Evolutionary conservation across 2,329 filamentous ascomycete species (phyloP).

Genomic region (Aspergillus alliaceus): DNA sequence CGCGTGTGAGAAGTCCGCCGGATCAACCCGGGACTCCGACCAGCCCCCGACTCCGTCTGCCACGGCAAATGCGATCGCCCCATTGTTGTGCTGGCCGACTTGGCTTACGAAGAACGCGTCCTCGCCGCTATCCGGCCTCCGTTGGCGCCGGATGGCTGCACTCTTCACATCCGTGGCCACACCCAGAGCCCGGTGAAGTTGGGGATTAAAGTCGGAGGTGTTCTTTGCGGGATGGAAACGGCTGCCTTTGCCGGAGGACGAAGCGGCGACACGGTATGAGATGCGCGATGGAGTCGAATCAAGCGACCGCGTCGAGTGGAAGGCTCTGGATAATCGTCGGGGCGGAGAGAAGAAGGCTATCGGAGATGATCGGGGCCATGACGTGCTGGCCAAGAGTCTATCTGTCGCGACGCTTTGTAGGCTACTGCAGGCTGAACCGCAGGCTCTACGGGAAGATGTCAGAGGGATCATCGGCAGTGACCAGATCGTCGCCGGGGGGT

Average conservation of each 20-base stretch:
- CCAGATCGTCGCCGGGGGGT: constrained; percentile 20
- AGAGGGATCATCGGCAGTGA: constrained; percentile 33
- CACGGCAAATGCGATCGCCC: constrained; percentile 74
- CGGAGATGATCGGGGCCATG: constrained; percentile 11
- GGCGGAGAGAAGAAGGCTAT: constrained; percentile 5
- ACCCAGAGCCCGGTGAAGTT: constrained; percentile 36
- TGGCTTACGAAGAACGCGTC: constrained; percentile 93
- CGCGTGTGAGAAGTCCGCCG: constrained; percentile 91
- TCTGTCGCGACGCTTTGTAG: constrained; percentile 28
- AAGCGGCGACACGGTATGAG: constrained; percentile 70
- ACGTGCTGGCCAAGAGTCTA: constrained; percentile 13
- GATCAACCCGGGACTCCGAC: constrained; percentile 88
- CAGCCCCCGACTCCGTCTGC: constrained; percentile 96
- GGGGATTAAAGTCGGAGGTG: constrained; percentile 70
- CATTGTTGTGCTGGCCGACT: constrained; percentile 61
- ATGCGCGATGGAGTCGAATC: constrained; percentile 42
- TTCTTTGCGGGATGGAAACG: constrained; percentile 68
- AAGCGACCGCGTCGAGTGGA: constrained; percentile 30
- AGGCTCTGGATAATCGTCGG: constrained; percentile 17
- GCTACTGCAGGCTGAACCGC: constrained; percentile 35
- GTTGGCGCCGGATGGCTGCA: constrained; percentile 59
- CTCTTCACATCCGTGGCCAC: constrained; percentile 32
- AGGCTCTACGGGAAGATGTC: constrained; percentile 31
- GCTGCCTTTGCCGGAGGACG: constrained; percentile 71
- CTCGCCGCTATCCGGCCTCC: constrained; percentile 78